Base-by-base conservation (phyloP, 2,329 filamentous ascomycete species). In the Trichophyton mentagrophytes region DNA sequence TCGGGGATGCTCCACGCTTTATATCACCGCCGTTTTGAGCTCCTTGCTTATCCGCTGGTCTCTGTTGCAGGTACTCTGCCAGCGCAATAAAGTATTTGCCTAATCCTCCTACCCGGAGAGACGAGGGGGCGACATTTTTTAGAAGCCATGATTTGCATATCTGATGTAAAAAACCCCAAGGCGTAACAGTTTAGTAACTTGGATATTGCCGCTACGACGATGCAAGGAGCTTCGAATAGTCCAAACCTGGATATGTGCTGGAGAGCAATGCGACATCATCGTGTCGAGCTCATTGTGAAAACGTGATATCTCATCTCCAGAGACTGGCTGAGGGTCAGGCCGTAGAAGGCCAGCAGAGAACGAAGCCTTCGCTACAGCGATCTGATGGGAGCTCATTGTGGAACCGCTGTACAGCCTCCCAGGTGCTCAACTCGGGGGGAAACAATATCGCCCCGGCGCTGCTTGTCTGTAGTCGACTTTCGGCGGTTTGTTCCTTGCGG, bases 91-190 rank as follows among this genome's bases (percentile, higher is more conserved):
- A 76, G 73, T 89, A 95, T 74, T 89, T 91, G 66, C 83, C 87
- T 66, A 95, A 76, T 47, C 85, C 82, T 62, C 78, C 76, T 65
- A 84, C 80, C 67, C 90, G 85, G 66, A 80, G 77, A 61, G 81
- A 72, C 62, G 89, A 93, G 61, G 81, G 80, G 67, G 83, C 79
- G 70, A 92, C 78, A 76, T 90, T 83, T 67, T 81, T 80, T 70
- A 90, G 75, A 69, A 92, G 86, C 89, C 89, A 95, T 75, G 82
- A 80, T 82, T 91, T 95, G 82, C 88, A 91, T 79, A 84, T 88
- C 90, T 95, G 83, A 63, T 17, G 36, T 61, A 30, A 27, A 67
- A 49, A 47, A 61, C 61, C 65, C 61, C 59, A 49, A 60, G 57
- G 59, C 57, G 55, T 65, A 64, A 60, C 58, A 63, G 40, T 73